phyloP scores from a whole-genome alignment of 2,329 filamentous ascomycete genomes.

The Ophiostoma ips region DNA sequence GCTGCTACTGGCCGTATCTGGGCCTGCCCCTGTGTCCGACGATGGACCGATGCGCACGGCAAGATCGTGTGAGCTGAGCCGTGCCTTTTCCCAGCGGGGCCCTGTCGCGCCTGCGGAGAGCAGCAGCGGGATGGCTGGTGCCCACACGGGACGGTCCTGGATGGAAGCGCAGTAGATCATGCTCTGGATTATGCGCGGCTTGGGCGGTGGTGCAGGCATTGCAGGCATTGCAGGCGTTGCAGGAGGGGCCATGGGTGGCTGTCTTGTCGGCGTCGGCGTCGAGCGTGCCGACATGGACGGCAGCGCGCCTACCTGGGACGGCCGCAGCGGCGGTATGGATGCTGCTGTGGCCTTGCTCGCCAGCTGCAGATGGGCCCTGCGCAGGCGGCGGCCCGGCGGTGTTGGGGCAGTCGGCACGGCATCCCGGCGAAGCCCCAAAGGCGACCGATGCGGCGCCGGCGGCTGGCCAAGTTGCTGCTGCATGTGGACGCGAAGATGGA shows the following conservation, averaged over 20 bases:
- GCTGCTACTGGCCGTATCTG: not conserved
- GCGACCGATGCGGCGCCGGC: not conserved
- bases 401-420: not conserved
- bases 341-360: not conserved
- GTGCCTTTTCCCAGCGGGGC: conserved; percentile 13
- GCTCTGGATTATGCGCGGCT: not conserved
- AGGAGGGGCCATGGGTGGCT: not conserved
- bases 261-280: not conserved
- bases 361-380: not conserved
- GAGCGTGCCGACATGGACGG: not conserved
- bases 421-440: not conserved
- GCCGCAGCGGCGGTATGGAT: not conserved
- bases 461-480: not conserved
- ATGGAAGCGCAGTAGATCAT: conserved; percentile 25
- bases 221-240: not conserved
- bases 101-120: conserved; percentile 17
- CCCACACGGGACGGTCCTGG: conserved; percentile 24
- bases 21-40: no score
- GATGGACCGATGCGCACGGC: conserved; percentile 22
- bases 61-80: conserved; percentile 28
- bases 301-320: not conserved
- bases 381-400: not conserved
- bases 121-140: conserved; percentile 20
- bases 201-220: not conserved
- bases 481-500: not conserved